phyloP scores from a whole-genome alignment of 2,329 filamentous ascomycete species.

The Sarocladium kiliense region DNA sequence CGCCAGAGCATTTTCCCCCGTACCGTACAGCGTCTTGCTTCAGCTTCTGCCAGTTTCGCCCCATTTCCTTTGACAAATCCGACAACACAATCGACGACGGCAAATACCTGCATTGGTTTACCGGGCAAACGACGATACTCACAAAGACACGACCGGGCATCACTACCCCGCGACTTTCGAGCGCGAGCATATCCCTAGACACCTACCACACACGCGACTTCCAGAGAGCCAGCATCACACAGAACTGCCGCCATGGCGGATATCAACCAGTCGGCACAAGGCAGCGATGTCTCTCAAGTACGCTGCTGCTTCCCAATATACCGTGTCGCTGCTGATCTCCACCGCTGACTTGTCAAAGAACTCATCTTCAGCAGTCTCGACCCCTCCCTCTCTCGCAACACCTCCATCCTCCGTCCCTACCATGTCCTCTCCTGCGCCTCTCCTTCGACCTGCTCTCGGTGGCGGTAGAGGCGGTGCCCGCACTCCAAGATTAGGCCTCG shows the following conservation, averaged over 20 bases:
- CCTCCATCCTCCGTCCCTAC: conserved; percentile 37
- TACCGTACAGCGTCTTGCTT: not conserved
- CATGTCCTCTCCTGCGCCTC: conserved; percentile 73
- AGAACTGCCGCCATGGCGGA: conserved; percentile 8
- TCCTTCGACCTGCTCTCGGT: conserved; percentile 78
- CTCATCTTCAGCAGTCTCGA: conserved; percentile 15
- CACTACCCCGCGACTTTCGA: not conserved
- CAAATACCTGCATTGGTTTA: not conserved
- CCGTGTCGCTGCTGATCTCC: not conserved
- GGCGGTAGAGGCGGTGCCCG: conserved; percentile 60
- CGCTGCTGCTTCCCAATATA: not conserved
- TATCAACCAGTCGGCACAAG: conserved; percentile 6
- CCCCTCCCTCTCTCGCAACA: conserved; percentile 24
- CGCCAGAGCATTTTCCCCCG: conserved; percentile 1
- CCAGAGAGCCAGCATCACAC: not conserved
- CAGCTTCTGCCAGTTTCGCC: conserved; percentile 1
- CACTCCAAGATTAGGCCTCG: conserved; percentile 75
- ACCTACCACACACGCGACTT: not conserved
- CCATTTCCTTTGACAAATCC: not conserved
- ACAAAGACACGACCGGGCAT: not conserved
- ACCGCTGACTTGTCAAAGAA: not conserved
- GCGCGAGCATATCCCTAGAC: not conserved
- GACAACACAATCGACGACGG: not conserved
- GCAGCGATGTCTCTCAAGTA: conserved; percentile 10
- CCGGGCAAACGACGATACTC: not conserved